Base-by-base conservation (phyloP, 2,329 filamentous ascomycete genomes). In the Dothiorella sarmentorum region DNA sequence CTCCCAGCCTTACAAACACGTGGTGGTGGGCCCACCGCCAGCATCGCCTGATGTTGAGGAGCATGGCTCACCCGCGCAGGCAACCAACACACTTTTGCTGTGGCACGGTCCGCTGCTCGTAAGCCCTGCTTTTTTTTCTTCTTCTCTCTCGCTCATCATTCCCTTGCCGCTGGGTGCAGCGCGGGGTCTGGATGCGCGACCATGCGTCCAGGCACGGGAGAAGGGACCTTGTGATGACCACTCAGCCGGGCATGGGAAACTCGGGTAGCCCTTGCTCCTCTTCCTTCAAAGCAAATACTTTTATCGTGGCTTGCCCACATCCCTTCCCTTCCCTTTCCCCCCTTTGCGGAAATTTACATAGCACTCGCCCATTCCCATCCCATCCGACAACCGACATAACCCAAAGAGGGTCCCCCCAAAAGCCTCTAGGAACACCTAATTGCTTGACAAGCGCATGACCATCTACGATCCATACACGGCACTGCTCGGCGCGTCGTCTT, bases 401-500 rank as follows among this genome's bases (percentile, higher is more conserved):
- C 47, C 31, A 35, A 40, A 53, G n/a, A 27, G 35, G 49, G 17
- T 5, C 4, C 20, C 9, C 2, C 9, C 40, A 26, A 43, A 17
- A n/a, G 13, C 18, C 18, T 26, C 15, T 4, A 18, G n/a, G 5
- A 22, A 52, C 33, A 18, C 17, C 22, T 24, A n/a, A 6, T 22
- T 22, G 18, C 4, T 10, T 35, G 17, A 11, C 40, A 33, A 55
- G 22, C 47, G 47, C 27, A 59, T 59, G 57, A 43, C 57, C 18
- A 15, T 26, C 45, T 59, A 53, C 57, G 57, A 59, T 31, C 57
- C 57, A 26, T 59, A 59, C 40, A 44, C 45, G 4, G 57, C 47
- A 11, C 37, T 35, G 38, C 20, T 53, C 27, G 47, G 29, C 49
- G 49, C 49, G 49, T 40, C 49, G 33, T 27, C 22, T 26, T 20